Evolutionary conservation across 495 filamentous ascomycete genomes (phyloP), one percentile per base, ranked within the genome.

Genomic region (Penicillium taxi): DNA sequence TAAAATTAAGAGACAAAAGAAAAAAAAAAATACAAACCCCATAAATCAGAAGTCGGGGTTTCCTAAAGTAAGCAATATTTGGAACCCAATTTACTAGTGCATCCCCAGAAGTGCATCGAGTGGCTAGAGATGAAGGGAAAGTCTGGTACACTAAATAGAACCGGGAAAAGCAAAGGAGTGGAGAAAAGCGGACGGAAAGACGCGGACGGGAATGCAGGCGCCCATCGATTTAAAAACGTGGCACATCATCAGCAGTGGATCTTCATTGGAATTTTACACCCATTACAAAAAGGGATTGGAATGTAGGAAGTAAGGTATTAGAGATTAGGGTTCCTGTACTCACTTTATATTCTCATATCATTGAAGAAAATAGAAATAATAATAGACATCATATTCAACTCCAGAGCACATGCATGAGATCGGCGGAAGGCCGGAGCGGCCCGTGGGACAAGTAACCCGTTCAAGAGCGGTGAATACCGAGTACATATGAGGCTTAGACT

Each of bases 341-440:
- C n/a, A 12, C n/a, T 6, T 29, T 29, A 13, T 29, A 29, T 29
- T 14, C 12, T 29, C 15, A 13, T 11, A 14, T 29, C 7, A 29
- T 29, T 29, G 6, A 19, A 32, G 13, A 30, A 30, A 33, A 33
- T 33, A 21, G 20, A 9, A 33, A 19, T 33, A 19, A 33, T 33
- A 17, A 17, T 31, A 15, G 1, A n/a, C 12, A 25, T 25, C 11
- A 27, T n/a, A 27, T 27, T 27, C 14, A n/a, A 1, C 25, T 27
- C 25, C 25, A 27, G 0, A 27, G 11, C 51, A 61, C 56, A 57
- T 67, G 63, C 63, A 66, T 61, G 44, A 64, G 64, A 67, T 67
- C 62, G 58, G 60, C 61, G 61, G 60, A 66, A 54, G 52, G 51
- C 57, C 64, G 64, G 64, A 49, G 60, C 64, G 64, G 62, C 50